phyloP scores from a whole-genome alignment of 495 filamentous ascomycete species.

The Hypoxylon fragiforme region DNA sequence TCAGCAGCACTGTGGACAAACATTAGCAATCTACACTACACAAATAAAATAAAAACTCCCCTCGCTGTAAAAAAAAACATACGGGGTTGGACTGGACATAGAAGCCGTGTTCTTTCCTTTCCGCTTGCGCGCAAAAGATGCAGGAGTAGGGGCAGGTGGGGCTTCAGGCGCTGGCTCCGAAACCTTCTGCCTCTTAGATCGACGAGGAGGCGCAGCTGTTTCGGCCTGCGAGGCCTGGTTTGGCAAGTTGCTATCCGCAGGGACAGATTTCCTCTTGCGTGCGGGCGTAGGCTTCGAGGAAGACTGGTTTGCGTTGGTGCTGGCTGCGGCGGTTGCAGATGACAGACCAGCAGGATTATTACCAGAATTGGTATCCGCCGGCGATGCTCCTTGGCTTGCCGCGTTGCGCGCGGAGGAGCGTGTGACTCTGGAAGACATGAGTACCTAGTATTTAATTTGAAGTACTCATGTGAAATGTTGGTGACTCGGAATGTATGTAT shows the following conservation, averaged over 20 bases:
- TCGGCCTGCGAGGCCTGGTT: slow-evolving; percentile 34
- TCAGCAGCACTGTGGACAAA: slow-evolving; percentile 30
- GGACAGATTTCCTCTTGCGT: slow-evolving; percentile 47
- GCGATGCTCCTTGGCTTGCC: slow-evolving; percentile 59
- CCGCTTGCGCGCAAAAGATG: slow-evolving; percentile 57
- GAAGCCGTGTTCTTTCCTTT: slow-evolving; percentile 64
- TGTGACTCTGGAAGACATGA: slow-evolving; percentile 85
- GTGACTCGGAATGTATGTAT: slow-evolving; percentile 13
- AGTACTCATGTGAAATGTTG: not conserved
- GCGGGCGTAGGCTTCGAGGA: slow-evolving; percentile 41
- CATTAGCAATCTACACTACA: slow-evolving; percentile 11
- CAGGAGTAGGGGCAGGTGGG: slow-evolving; percentile 35
- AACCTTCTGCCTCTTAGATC: slow-evolving; percentile 58
- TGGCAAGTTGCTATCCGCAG: slow-evolving; percentile 34
- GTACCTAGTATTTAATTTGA: slow-evolving; percentile 39
- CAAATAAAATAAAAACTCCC: not conserved
- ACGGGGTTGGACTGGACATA: slow-evolving; percentile 73
- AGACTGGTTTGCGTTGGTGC: slow-evolving; percentile 45
- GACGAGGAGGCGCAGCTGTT: slow-evolving; percentile 45
- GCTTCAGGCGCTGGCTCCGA: slow-evolving; percentile 24
- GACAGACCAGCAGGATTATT: slow-evolving; percentile 40
- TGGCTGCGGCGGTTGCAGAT: slow-evolving; percentile 43
- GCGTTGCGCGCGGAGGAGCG: slow-evolving; percentile 78
- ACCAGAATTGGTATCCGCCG: slow-evolving; percentile 43
- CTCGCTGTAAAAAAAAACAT: slow-evolving; percentile 12